phyloP scores from a whole-genome alignment of 148 eudicot genomes.

The Fallopia convolvulus region DNA sequence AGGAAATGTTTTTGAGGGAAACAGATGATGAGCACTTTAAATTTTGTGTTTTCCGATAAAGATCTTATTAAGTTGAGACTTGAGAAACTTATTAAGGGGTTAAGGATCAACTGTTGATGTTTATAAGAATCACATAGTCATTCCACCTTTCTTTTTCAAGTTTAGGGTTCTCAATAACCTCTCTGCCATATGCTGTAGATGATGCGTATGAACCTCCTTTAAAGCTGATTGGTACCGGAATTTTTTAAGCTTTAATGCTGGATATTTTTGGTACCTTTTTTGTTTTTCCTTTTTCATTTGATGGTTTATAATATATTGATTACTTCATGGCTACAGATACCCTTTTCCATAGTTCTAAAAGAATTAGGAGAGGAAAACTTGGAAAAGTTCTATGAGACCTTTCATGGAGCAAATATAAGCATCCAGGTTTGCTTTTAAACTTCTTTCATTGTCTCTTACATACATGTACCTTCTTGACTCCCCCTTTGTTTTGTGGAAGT shows the following conservation, averaged over 20 bases:
- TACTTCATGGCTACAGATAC: slow-evolving; percentile 39
- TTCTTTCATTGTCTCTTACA: background rate
- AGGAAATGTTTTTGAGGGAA: background rate
- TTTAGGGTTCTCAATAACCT: background rate
- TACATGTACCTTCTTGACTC: background rate
- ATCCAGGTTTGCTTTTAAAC: slow-evolving; percentile 43
- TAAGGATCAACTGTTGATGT: background rate
- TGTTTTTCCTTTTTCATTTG: background rate
- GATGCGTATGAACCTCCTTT: background rate
- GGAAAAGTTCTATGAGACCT: slow-evolving; percentile 61
- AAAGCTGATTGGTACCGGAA: background rate
- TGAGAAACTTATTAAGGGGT: background rate
- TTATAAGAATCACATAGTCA: background rate
- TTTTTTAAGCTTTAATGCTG: background rate
- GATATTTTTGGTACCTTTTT: background rate
- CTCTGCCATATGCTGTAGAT: background rate
- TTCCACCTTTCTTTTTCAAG: background rate
- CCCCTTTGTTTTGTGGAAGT: background rate
- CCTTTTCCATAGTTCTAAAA: slow-evolving; percentile 53
- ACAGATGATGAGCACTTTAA: background rate
- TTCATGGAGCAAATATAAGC: slow-evolving; percentile 67
- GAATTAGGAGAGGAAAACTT: slow-evolving; percentile 30
- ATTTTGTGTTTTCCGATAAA: background rate
- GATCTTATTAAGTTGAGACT: background rate
- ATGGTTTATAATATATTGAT: background rate